Evolutionary conservation across 2,329 filamentous ascomycete species (phyloP), one percentile per base, ranked within the genome.

Genomic region (Lasiodiplodia gonubiensis): DNA sequence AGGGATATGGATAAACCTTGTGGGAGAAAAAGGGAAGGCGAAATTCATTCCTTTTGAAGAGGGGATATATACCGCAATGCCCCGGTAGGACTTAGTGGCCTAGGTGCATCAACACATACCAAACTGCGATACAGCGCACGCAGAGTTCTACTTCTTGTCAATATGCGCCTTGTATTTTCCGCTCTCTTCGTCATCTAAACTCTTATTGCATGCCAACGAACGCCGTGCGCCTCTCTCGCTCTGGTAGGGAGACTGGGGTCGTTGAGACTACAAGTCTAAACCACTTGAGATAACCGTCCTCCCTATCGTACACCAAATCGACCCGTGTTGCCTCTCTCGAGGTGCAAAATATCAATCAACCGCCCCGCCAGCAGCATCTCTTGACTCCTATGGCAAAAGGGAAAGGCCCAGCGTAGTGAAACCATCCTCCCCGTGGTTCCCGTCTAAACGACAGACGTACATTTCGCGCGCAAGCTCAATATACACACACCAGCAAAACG

Each of bases 361-460:
- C 16, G 11, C 7, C 18, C 52, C 16, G 30, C 11, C 25, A 35
- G 25, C 23, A 21, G 52, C 10, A 54, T 54, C 18, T 30, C 25
- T 7, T 4, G 25, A 27, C 27, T 27, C 49, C 49, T 27, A 12
- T 52, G 16, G n/a, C n/a, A 35, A 54, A 54, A 30, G 4, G 16
- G 21, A 54, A 33, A 54, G 2, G 16, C 2, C 42, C n/a, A 46
- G 18, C n/a, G 42, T 35, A 21, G 14, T n/a, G 25, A 35, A n/a
- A 11, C 18, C 30, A 5, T 46, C 42, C 52, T 54, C 52, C 52
- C 27, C 30, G 16, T 52, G 21, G 27, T 11, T 35, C 27, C 30
- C n/a, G 27, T 54, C 52, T 54, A 54, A 54, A 35, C 21, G 52
- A 7, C 52, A 54, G 52, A 35, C 52, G 52, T 54, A 35, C n/a